phyloP scores from a whole-genome alignment of 331 rosid species.

The Saraca asoca region DNA sequence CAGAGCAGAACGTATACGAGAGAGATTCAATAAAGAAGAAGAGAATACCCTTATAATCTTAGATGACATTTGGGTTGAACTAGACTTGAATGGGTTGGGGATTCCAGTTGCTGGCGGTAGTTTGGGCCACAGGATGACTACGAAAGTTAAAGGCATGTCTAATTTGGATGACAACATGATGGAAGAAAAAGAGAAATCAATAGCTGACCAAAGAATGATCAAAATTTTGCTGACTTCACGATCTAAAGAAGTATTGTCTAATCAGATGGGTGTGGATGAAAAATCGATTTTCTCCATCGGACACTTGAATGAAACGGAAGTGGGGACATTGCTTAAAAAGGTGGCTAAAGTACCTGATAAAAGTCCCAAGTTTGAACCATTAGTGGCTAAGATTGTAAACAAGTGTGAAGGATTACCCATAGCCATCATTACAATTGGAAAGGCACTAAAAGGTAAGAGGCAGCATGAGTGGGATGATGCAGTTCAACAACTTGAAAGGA shows the following conservation, averaged over 20 bases:
- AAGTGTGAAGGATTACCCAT: not conserved
- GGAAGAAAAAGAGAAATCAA: not conserved
- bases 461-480: not conserved
- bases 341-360: not conserved
- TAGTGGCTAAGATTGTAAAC: too few relatives aligned
- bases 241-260: accelerated
- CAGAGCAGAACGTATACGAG: not conserved
- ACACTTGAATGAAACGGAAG: not conserved
- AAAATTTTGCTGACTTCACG: slow-evolving; percentile 23
- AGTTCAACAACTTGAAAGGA: accelerated
- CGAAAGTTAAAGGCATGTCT: too few relatives aligned
- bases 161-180: too few relatives aligned
- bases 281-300: not conserved
- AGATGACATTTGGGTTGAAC: not conserved
- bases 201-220: not conserved
- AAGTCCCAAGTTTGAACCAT: not conserved
- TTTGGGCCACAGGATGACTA: not conserved
- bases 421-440: not conserved
- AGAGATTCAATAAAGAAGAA: too few relatives aligned
- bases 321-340: not conserved
- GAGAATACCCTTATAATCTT: too few relatives aligned
- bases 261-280: not conserved
- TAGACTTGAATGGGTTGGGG: not conserved
- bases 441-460: not conserved
- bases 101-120: not conserved